A percentile compares a stretch with the other conserved stretches of the same genome.
Conservation (phyloP, 176 grass and related monocot genomes). For the Microstegium vimineum region DNA sequence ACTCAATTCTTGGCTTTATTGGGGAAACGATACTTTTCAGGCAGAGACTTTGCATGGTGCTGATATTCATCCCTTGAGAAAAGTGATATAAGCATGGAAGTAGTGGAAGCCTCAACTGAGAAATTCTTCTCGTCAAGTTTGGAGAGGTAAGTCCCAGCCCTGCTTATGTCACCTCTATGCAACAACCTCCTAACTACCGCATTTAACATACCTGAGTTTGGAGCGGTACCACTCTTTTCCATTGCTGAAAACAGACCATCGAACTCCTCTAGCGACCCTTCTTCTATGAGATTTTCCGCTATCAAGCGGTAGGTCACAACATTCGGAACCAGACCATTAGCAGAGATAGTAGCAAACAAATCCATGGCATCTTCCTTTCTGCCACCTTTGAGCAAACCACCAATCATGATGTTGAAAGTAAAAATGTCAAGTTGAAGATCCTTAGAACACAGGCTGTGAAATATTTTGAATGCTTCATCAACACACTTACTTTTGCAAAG, state of each 20-base stretch:
- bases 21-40: no score
- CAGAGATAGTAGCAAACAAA: not conserved
- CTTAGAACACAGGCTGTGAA: not conserved
- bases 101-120: not conserved
- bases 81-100: not conserved
- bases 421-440: not conserved
- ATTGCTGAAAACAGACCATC: not conserved
- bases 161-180: not conserved
- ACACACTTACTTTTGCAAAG: not conserved
- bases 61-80: not conserved
- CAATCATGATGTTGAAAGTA: slow-evolving; percentile 5
- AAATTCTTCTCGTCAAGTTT: slow-evolving; percentile 10
- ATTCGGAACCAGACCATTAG: not conserved
- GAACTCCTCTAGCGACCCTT: not conserved
- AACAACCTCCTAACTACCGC: not conserved
- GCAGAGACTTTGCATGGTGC: no score
- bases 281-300: not conserved
- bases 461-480: not conserved
- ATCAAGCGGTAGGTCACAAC: not conserved
- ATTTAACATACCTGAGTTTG: not conserved
- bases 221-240: not conserved
- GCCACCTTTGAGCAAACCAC: not conserved
- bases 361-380: not conserved
- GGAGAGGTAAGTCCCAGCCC: not conserved
- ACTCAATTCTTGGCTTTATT: no score